Conservation (phyloP, 768 basidiomycete species). For the Lepiota subincarnata region DNA sequence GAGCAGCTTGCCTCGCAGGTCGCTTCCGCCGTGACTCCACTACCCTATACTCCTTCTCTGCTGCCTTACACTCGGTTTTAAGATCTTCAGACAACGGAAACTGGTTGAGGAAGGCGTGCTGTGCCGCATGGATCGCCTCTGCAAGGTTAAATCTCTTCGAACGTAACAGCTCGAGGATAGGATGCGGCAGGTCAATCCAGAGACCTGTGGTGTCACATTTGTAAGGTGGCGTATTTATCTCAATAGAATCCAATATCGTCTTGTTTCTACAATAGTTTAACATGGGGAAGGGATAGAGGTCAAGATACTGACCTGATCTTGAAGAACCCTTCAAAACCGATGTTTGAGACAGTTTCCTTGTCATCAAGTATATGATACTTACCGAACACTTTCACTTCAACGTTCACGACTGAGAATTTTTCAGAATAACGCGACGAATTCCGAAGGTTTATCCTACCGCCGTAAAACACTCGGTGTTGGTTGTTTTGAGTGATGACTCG, state of each 20-base stretch:
- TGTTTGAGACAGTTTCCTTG: background rate
- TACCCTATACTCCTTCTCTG: constrained; percentile 67
- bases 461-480: constrained; percentile 61
- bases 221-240: constrained; percentile 76
- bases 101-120: constrained; percentile 78
- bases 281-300: background rate
- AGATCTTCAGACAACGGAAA: constrained; percentile 68
- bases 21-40: constrained; percentile 54
- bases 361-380: constrained; percentile 18
- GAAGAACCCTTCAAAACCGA: constrained; percentile 56
- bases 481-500: constrained; percentile 56
- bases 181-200: constrained; percentile 73
- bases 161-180: constrained; percentile 48
- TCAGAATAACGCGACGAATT: background rate
- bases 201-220: constrained; percentile 66
- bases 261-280: constrained; percentile 39
- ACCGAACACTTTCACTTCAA: constrained; percentile 75
- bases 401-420: constrained; percentile 46
- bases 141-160: constrained; percentile 60
- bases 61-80: constrained; percentile 78
- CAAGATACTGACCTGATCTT: constrained; percentile 55
- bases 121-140: constrained; percentile 80
- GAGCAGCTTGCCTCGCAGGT: constrained; percentile 51
- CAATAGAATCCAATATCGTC: constrained; percentile 69
- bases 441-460: constrained; percentile 44